Evolutionary conservation across 495 filamentous ascomycete species (phyloP), one percentile per base, ranked within the genome.

Genomic region (Hyaloscypha bicolor): DNA sequence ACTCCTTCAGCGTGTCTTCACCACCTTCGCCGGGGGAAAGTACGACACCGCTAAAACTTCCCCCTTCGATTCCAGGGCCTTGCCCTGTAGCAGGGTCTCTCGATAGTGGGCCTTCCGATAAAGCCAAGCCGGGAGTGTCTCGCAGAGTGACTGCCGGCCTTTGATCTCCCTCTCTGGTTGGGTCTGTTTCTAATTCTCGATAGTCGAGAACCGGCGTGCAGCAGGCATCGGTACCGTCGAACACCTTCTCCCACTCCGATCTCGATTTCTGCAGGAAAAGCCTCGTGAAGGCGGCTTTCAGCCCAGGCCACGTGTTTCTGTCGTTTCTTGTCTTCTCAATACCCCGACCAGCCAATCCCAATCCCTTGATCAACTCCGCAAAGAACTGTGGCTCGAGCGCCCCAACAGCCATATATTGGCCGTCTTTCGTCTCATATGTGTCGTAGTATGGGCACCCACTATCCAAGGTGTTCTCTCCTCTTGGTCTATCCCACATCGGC

Each of bases 311-410:
- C 48, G 82, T 86, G 0, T 63, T 76, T 29, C 80, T 78, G 68
- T 94, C 87, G 22, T 82, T 68, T 52, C 86, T 78, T 37, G 79
- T 80, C 25, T 73, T 73, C 11, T 90, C 87, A 65, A 90, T 83
- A 2, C 81, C 76, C 14, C 77, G 75, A 9, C 79, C 76, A 0
- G 76, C 72, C n/a, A 93, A 75, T 6, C 79, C 83, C 33, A 97
- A 76, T 21, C 90, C 87, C 66, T 83, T 80, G 3, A 96, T 65
- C 60, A 98, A 76, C 5, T 79, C 82, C 6, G 74, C 76, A 70
- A 91, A 97, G 77, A 98, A 98, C 72, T 92, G 87, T 63, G 90
- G 90, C 78, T 98, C 94, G 33, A 98, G 74, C 12, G 93, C 92
- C 0, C 94, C 94, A 29, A 97, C 90, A n/a, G 93, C 91, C 84